A percentile compares a stretch with the other conserved stretches of the same genome.
Conservation (phyloP, 352 stramenopile genomes). For the Phytophthora colocasiae region DNA sequence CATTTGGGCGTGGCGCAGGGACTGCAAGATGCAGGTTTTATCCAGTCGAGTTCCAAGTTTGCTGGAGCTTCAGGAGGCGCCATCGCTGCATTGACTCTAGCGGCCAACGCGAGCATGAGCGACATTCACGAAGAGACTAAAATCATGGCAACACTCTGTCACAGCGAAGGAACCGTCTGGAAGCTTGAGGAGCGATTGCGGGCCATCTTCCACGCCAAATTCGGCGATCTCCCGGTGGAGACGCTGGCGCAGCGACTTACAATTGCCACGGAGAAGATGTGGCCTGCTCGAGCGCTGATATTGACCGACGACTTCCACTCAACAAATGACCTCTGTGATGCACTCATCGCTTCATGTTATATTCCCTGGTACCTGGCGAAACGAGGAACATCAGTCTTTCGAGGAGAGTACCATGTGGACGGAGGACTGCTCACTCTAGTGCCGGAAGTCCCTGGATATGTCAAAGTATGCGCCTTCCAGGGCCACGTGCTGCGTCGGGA, state of each 20-base stretch:
- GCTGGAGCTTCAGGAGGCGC: conserved; percentile 77
- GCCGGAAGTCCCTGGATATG: conserved; percentile 68
- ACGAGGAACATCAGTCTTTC: conserved; percentile 57
- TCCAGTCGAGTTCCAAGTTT: conserved; percentile 61
- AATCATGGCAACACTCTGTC: conserved; percentile 60
- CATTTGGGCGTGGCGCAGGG: conserved; percentile 75
- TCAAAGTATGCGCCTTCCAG: conserved; percentile 78
- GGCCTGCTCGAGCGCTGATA: conserved; percentile 60
- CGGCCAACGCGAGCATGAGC: conserved; percentile 53
- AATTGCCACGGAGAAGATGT: conserved; percentile 77
- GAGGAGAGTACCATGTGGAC: conserved; percentile 74
- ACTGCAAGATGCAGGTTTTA: conserved; percentile 57
- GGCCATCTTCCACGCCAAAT: conserved; percentile 58
- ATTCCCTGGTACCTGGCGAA: conserved; percentile 80
- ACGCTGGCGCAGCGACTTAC: conserved; percentile 57
- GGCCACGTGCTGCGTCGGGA: conserved; percentile 51
- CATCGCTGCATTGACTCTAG: conserved; percentile 70
- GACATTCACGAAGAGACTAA: conserved; percentile 73
- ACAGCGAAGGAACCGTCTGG: conserved; percentile 60
- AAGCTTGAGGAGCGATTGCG: conserved; percentile 74
- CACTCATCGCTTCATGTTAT: conserved; percentile 78
- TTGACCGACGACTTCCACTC: conserved; percentile 69
- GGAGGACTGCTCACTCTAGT: conserved; percentile 74
- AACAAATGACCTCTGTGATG: conserved; percentile 63
- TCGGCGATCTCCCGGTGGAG: conserved; percentile 51